Percentiles rank a stretch among this genome's conserved stretches.
Conservation (phyloP, 23 red algal species). For the Pyropia yezoensis region DNA sequence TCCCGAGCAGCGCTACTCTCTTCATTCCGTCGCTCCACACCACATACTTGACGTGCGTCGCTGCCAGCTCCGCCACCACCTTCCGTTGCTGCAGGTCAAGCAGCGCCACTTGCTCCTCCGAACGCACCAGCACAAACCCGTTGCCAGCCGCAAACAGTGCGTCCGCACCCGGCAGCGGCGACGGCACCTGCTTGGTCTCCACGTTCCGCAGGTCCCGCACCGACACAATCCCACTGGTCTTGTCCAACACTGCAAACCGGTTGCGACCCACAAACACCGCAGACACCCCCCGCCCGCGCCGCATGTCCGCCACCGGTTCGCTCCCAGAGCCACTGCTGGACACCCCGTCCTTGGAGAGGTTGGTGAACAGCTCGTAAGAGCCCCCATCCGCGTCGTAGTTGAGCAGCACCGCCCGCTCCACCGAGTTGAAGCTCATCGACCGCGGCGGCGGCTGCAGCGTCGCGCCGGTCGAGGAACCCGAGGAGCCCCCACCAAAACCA, state of each 20-base stretch:
- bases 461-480: neutral
- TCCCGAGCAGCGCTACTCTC: conserved; percentile 77
- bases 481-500: conserved; percentile 20
- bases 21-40: conserved; percentile 91
- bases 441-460: conserved; percentile 43
- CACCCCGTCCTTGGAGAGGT: conserved; percentile 40
- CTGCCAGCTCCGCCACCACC: conserved; percentile 60
- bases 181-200: conserved; percentile 66
- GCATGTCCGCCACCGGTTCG: conserved; percentile 51
- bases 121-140: conserved; percentile 73
- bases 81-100: conserved; percentile 81
- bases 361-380: conserved; percentile 71
- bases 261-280: conserved; percentile 92
- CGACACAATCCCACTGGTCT: conserved; percentile 57
- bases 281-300: conserved; percentile 50
- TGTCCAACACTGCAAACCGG: conserved; percentile 75
- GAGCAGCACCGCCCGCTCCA: conserved; percentile 73
- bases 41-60: conserved; percentile 58
- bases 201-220: conserved; percentile 83
- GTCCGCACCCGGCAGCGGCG: conserved; percentile 68
- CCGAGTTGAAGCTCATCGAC: conserved; percentile 71
- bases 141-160: conserved; percentile 69
- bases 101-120: conserved; percentile 66
- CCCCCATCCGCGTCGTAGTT: conserved; percentile 86
- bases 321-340: conserved; percentile 8